phyloP scores from a whole-genome alignment of 495 filamentous ascomycete genomes.

The Daldinia decipiens region DNA sequence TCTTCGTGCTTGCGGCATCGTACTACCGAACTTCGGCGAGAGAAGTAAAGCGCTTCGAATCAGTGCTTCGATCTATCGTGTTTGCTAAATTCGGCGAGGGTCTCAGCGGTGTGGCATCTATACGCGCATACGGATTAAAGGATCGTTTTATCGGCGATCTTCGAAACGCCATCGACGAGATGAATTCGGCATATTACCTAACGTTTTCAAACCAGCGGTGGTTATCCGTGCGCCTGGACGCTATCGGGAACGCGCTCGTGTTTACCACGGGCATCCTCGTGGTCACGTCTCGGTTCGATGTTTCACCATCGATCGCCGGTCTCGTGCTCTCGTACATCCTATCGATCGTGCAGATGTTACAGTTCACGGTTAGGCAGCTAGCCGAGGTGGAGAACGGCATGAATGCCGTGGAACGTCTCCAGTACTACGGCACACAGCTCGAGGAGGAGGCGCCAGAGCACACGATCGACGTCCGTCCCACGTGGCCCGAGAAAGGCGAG shows the following conservation, averaged over 20 bases:
- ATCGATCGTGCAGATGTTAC: constrained; percentile 93
- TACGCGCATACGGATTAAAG: constrained; percentile 87
- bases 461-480: constrained; percentile 69
- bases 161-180: constrained; percentile 78
- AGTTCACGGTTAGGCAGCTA: constrained; percentile 92
- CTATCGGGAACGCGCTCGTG: constrained; percentile 81
- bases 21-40: constrained; percentile 93
- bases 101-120: constrained; percentile 81
- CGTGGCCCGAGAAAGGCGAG: constrained; percentile 86
- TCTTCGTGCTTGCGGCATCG: constrained; percentile 83
- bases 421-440: constrained; percentile 87
- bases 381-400: constrained; percentile 98
- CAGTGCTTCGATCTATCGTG: constrained; percentile 84
- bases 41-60: constrained; percentile 93
- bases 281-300: constrained; percentile 90
- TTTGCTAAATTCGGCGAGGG: constrained; percentile 94
- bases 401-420: constrained; percentile 94
- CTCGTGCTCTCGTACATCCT: constrained; percentile 93
- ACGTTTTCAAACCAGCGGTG: constrained; percentile 95
- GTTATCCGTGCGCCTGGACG: constrained; percentile 85
- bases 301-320: constrained; percentile 84
- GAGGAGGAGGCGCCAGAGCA: constrained; percentile 89
- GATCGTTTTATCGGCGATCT: constrained; percentile 76
- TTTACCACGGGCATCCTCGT: constrained; percentile 91
- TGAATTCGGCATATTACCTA: constrained; percentile 93